These are phyloP conservation scores for Hura crepitans DNA, from an alignment of 441 rosid genomes.

Conservation along the genomic window DNA sequence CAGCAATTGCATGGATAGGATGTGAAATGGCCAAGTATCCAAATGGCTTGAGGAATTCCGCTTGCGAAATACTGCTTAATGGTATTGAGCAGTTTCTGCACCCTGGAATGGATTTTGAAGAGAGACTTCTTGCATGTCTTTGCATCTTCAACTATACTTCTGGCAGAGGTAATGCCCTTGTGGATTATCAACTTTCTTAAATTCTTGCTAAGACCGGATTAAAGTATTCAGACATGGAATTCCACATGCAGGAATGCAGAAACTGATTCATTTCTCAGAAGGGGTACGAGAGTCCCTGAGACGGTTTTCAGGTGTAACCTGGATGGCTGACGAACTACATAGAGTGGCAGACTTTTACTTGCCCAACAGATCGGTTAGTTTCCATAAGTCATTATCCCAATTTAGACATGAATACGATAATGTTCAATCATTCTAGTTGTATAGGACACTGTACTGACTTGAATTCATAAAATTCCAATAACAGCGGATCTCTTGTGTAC, in stretches of 20 bases:
- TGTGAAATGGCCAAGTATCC: conserved; percentile 65
- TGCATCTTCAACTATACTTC: conserved; percentile 91
- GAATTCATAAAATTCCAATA: conserved; percentile 25
- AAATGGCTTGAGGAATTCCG: conserved; percentile 47
- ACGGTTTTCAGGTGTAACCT: conserved; percentile 75
- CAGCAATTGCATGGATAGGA: conserved; percentile 70
- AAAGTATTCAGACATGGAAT: too few species aligned
- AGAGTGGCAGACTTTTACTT: conserved; percentile 75
- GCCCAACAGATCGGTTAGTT: conserved; percentile 66
- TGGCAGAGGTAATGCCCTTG: conserved; percentile 57
- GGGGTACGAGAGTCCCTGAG: conserved; percentile 83
- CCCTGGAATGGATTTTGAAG: conserved; percentile 85
- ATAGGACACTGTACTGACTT: conserved; percentile 4
- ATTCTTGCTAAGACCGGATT: too few species aligned
- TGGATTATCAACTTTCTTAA: too few species aligned
- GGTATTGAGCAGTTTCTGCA: conserved; percentile 69
- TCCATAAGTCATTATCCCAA: too few species aligned
- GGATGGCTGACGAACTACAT: conserved; percentile 98
- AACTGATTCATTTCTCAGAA: conserved; percentile 70
- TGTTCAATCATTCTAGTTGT: too few species aligned
- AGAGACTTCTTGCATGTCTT: conserved; percentile 71
- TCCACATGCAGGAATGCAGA: conserved; percentile 65
- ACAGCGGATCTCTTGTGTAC: conserved; percentile 93
- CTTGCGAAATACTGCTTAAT: conserved; percentile 61
- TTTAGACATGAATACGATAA: too few species aligned